Base-by-base conservation (phyloP, 164 flowering plant genomes). In the Macadamia tetraphylla region DNA sequence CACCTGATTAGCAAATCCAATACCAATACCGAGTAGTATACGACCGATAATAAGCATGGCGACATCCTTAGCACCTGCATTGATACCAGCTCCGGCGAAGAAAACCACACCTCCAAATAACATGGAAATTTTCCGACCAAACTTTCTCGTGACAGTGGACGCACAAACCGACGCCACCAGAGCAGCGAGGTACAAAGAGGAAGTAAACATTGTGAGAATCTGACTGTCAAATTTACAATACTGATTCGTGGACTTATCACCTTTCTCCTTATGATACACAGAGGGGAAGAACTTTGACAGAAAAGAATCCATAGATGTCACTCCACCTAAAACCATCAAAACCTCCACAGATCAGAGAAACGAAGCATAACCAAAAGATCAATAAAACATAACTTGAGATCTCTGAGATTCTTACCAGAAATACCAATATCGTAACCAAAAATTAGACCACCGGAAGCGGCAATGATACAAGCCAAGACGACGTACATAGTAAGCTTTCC, bases 401-500 rank as follows among this genome's bases (percentile, higher is more conserved):
- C 1, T 43, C 30, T 6, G 18, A 66, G 1, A 9, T 55, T 15
- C 5, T 63, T 78, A 86, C 92, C 94, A 13, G 94, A 87, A 72
- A 89, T 87, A 11, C 94, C 94, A 23, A 89, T 84, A 60, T 89
- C 95, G 65, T 89, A 89, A 30, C 95, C 95, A 73, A 86, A 89
- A 67, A 89, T 84, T 40, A 86, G 67, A 42, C 95, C 95, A 9
- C 95, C 93, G 77, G 85, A 85, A 78, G 87, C 89, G 0, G 89
- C 93, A 52, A 86, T 82, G 53, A 88, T 73, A 65, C 89, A 86
- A 32, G 88, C 81, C 31, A 80, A 57, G 0, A 67, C 15, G 32
- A 86, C 91, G 62, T 46, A 79, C 0, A 68, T 76, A 18, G 91
- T 88, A 6, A 86, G 79, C 44, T 78, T 81, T 0, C 91, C 90